Percentiles rank a stretch among this genome's conserved stretches.
phyloP scores from a whole-genome alignment of 2,329 filamentous ascomycete genomes.

The Xylariaceae sp. region DNA sequence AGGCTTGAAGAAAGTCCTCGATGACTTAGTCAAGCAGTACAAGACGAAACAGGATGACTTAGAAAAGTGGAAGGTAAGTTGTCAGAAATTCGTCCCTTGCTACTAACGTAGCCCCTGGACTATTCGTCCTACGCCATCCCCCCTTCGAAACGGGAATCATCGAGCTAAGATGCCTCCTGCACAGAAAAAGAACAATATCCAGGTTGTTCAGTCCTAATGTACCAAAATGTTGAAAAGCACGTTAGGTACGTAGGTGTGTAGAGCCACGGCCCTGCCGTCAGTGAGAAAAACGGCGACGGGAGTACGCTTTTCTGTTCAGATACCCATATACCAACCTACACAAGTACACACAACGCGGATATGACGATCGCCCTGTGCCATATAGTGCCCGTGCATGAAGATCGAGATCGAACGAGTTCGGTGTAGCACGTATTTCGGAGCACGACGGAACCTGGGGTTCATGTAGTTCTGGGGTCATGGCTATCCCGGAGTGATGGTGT shows the following conservation, averaged over 20 bases:
- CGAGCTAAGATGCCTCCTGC: conserved; percentile 23
- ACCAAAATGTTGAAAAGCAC: conserved; percentile 15
- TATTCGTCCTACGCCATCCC: conserved; percentile 15
- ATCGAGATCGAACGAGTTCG: conserved; percentile 23
- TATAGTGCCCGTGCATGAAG: conserved; percentile 17
- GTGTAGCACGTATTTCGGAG: conserved; percentile 24
- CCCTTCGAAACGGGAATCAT: conserved; percentile 3
- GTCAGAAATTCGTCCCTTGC: conserved; percentile 2
- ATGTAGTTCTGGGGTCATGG: conserved; percentile 27
- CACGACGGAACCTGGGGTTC: conserved; percentile 22
- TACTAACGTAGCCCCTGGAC: conserved; percentile 6
- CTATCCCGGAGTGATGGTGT: conserved; percentile 32
- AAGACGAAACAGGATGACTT: conserved; percentile 90
- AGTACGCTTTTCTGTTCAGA: conserved; percentile 7
- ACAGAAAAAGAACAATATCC: conserved; percentile 85
- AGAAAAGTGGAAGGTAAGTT: conserved; percentile 90
- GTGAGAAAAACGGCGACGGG: conserved; percentile 6
- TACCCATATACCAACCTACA: conserved; percentile 6
- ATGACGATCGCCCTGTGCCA: conserved; percentile 5
- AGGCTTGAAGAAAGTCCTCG: conserved; percentile 86
- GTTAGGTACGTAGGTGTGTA: conserved; percentile 9
- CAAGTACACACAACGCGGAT: conserved; percentile 5
- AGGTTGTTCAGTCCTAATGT: conserved; percentile 70
- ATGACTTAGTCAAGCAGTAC: conserved; percentile 94
- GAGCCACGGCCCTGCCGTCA: conserved; percentile 13